Conservation (phyloP, 352 stramenopile species). For the Globisporangium barbulae region DNA sequence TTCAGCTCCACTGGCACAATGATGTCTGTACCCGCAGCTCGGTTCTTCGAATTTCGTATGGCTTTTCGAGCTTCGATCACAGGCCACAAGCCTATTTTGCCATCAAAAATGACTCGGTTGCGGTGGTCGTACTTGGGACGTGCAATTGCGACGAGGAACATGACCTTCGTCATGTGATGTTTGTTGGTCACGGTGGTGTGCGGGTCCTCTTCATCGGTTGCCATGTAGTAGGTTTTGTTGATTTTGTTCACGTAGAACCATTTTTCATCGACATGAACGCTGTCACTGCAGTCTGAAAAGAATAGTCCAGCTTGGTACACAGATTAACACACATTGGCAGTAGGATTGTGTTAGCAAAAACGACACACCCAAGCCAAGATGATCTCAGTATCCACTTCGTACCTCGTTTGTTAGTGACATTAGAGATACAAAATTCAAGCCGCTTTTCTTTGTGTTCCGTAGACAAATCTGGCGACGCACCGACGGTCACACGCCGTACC, state of each 20-base stretch:
- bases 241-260: slow-evolving; percentile 25
- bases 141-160: slow-evolving; percentile 23
- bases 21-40: background rate
- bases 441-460: background rate
- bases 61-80: slow-evolving; percentile 1
- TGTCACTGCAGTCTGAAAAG: background rate
- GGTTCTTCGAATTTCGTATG: background rate
- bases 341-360: background rate
- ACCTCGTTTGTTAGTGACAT: background rate
- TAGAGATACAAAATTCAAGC: background rate
- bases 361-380: background rate
- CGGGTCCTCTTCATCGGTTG: slow-evolving; percentile 13
- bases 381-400: background rate
- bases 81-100: slow-evolving; percentile 14
- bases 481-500: too few species aligned
- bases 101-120: slow-evolving; percentile 3
- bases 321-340: too few species aligned
- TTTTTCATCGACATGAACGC: slow-evolving; percentile 25
- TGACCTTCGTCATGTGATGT: slow-evolving; percentile 26
- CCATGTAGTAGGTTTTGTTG: slow-evolving; percentile 13
- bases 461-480: background rate
- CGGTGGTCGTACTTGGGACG: slow-evolving; percentile 7
- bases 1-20: background rate
- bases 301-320: background rate
- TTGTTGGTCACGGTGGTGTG: slow-evolving; percentile 18